Base-by-base conservation (phyloP, 805 yeast species). In the Spathaspora gorwiae region DNA sequence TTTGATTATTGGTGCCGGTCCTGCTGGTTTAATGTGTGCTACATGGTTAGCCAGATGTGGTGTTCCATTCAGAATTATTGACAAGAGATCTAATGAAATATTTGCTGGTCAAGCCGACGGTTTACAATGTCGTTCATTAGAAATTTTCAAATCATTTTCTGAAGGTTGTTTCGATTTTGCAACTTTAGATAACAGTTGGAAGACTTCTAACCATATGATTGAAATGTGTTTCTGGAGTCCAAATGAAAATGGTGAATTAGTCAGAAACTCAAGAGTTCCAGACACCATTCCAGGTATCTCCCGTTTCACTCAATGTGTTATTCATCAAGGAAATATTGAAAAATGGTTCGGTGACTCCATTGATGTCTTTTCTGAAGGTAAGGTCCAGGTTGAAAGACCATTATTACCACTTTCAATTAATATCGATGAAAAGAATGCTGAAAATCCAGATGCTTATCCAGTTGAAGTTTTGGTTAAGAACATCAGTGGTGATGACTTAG, bases 1-100 rank as follows among this genome's bases (percentile, higher is more conserved):
- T n/a, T n/a, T n/a, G n/a, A 60, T 65, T 24, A 54, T 65, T 31
- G 70, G 70, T 13, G 70, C 70, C 19, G 70, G 70, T 12, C 70
- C 70, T 11, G 63, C 70, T 8, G 70, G 70, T 7, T 54, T 60
- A 35, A 65, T 65, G 70, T 51, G 60, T 10, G 70, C 67, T 7
- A 46, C 43, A 26, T 52, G 60, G 53, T 51, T 61, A n/a, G 61
- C 67, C 10, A 49, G 67, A 11, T 46, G 61, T 13, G 69, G 68
- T 4, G 47, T 56, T n/a, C 44, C 59, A 12, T 54, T 54, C 43
- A 49, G 61, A 8, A 58, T 64, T 37, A 54, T 64, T 40, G 70
- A 64, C 52, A 59, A 64, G 35, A 54, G 70, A 31, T 39, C 60
- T 6, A 50, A 41, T 34, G 55, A 58, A 38, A 47, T 57, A n/a